Base-by-base conservation (phyloP, 805 yeast genomes). In the Schizosaccharomyces octosporus region DNA sequence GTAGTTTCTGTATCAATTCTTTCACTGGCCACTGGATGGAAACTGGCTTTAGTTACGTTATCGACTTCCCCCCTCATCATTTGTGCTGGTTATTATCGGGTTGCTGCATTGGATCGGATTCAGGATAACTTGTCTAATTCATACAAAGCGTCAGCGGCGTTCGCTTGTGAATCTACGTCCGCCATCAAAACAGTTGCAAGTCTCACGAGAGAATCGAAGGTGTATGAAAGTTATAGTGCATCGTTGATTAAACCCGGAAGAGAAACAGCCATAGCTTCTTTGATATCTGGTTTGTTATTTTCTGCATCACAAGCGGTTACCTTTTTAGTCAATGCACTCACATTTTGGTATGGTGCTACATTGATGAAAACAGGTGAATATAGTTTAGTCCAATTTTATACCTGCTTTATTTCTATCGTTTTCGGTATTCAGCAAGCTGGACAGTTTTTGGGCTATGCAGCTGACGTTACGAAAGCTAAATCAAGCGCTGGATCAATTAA, bases 371-470 rank as follows among this genome's bases (percentile, higher is more conserved):
- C 68, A 48, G 66, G 65, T 27, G 67, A 66, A 57, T 68, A 69
- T 36, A 64, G 67, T 5, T 63, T 72, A 13, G 65, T 69, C 62
- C 69, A 69, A 59, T 74, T 73, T 66, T 74, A 69, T 62, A 73
- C 73, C 31, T 74, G 74, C 24, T 73, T 72, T 64, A 67, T 70
- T 61, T 67, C 72, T 31, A 67, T 74, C 45, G 68, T 72, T 17
- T 68, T 74, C 24, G 77, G 77, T 57, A 73, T 77, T 4, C 76
- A 74, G 63, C 66, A 73, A 5, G 76, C 77, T 13, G 77, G 76
- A 41, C 62, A 67, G 24, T 61, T 72, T 21, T 74, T 74, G 64
- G 71, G 74, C 9, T 73, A 69, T 62, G 72, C 77, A 2, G 76
- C 77, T 4, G 76, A 74, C 61, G 70, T 74, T 72, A 74, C 76